A percentile compares a stretch with the other conserved stretches of the same genome.
Conservation (phyloP, 495 filamentous ascomycete genomes). For the Trichodelitschia bisporula region DNA sequence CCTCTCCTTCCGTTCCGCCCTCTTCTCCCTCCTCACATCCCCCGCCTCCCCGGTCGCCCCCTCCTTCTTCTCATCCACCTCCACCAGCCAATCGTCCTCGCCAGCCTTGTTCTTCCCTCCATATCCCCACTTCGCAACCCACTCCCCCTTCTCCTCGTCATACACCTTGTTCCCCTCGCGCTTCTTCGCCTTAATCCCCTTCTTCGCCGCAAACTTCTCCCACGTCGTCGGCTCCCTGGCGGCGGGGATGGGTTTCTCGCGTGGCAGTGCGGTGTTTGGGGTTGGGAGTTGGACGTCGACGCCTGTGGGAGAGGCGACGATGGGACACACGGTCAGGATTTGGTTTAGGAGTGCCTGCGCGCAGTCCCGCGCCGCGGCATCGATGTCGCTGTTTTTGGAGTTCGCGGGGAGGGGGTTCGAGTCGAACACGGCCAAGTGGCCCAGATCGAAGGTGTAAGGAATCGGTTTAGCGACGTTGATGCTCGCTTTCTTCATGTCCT, state of each 20-base stretch:
- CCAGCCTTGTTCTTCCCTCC: slow-evolving; percentile 71
- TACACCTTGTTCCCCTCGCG: slow-evolving; percentile 50
- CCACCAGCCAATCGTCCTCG: slow-evolving; percentile 65
- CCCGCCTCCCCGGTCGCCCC: slow-evolving; percentile 25
- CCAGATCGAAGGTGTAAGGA: slow-evolving; percentile 81
- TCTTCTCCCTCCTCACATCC: slow-evolving; percentile 30
- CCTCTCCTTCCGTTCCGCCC: slow-evolving; percentile 21
- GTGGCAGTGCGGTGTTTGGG: slow-evolving; percentile 41
- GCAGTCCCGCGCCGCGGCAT: slow-evolving; percentile 53
- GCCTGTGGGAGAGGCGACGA: slow-evolving; percentile 30
- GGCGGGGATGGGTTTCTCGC: slow-evolving; percentile 70
- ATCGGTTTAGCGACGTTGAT: slow-evolving; percentile 56
- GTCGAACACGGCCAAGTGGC: slow-evolving; percentile 59
- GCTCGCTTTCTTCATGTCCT: background rate
- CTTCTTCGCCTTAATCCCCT: slow-evolving; percentile 72
- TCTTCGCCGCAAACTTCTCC: slow-evolving; percentile 85
- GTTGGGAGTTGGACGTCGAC: slow-evolving; percentile 55
- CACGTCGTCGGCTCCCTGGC: slow-evolving; percentile 71
- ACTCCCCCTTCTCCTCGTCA: slow-evolving; percentile 66
- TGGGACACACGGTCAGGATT: slow-evolving; percentile 64
- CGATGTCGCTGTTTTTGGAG: slow-evolving; percentile 27
- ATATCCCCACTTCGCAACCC: slow-evolving; percentile 85
- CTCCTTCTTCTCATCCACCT: slow-evolving; percentile 56
- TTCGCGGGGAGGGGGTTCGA: slow-evolving; percentile 48
- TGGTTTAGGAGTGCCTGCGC: slow-evolving; percentile 75